Conservation (phyloP, 129 eudicot species). For the Erigeron canadensis region DNA sequence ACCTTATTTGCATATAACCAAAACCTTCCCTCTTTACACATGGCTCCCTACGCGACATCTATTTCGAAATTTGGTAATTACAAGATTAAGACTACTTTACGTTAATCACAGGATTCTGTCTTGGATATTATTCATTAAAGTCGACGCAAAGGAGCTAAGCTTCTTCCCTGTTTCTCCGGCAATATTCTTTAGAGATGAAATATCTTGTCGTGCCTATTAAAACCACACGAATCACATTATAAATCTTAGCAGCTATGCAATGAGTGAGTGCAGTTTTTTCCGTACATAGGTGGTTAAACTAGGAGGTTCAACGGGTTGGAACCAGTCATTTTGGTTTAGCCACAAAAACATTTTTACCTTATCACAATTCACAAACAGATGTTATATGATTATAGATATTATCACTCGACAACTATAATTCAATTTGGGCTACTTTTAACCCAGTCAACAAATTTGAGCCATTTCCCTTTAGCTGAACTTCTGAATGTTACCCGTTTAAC, state of each 20-base stretch:
- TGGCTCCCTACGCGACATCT: background rate
- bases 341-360: background rate
- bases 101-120: slow-evolving; percentile 56
- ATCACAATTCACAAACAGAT: background rate
- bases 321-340: background rate
- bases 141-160: slow-evolving; percentile 61
- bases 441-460: background rate
- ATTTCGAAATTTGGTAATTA: background rate
- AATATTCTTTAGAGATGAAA: slow-evolving; percentile 72
- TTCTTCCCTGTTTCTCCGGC: slow-evolving; percentile 91
- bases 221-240: background rate
- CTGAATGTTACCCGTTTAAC: background rate
- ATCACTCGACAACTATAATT: background rate
- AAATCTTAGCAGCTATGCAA: background rate
- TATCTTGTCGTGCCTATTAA: slow-evolving; percentile 74
- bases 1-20: slow-evolving; percentile 16
- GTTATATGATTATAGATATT: background rate
- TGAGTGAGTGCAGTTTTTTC: background rate
- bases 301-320: background rate
- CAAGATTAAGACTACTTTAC: slow-evolving; percentile 11
- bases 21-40: background rate
- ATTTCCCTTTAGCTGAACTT: background rate
- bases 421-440: background rate
- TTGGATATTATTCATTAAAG: slow-evolving; percentile 61
- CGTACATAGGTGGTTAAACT: background rate